Base-by-base conservation (phyloP, 2,329 filamentous ascomycete genomes). In the Aphanocladium album region DNA sequence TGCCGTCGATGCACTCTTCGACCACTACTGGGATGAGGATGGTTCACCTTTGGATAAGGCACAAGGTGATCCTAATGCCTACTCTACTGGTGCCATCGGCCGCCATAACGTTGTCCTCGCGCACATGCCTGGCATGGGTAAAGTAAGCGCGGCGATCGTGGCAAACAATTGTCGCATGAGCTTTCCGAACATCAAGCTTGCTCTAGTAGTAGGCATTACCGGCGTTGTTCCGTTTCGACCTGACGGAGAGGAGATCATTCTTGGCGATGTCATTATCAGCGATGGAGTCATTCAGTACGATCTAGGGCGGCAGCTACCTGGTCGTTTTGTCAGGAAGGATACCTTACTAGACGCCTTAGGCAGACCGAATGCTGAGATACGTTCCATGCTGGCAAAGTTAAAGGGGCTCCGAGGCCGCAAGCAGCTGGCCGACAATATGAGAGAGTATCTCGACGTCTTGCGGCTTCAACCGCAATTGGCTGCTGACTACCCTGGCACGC, bases 211-310 rank as follows among this genome's bases (percentile, higher is more conserved):
- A 17, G 67, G 67, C 12, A 43, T 67, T 19, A 64, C 61, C 21
- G 69, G 69, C 1, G 66, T 60, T 3, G 64, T 68, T 1, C 70
- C 69, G 3, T 47, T 52, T 19, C 27, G 23, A 23, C 21, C 33
- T 4, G 51, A 58, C 2, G 43, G 25, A 2, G 27, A 63, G 23
- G 67, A 67, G 25, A 64, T 67, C 3, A n/a, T 68, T 1, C 64
- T 71, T 0, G 70, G 69, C 30, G 69, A 70, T 47, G 69, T 70
- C 5, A 51, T 73, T n/a, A 65, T 73, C 21, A 71, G 71, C 51
- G 62, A 67, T 2, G 61, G 60, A 1, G 60, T 74, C 1, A 47
- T 73, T 9, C 68, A 73, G 54, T 70, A 67, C 55, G 72, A 73
- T 50, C 64, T 70, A 45, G 72, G 70, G 1, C 62, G 67, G 23